These are phyloP conservation scores for Naganishia vaughanmartiniae DNA, from an alignment of 768 basidiomycete genomes.

Conservation along the genomic window DNA sequence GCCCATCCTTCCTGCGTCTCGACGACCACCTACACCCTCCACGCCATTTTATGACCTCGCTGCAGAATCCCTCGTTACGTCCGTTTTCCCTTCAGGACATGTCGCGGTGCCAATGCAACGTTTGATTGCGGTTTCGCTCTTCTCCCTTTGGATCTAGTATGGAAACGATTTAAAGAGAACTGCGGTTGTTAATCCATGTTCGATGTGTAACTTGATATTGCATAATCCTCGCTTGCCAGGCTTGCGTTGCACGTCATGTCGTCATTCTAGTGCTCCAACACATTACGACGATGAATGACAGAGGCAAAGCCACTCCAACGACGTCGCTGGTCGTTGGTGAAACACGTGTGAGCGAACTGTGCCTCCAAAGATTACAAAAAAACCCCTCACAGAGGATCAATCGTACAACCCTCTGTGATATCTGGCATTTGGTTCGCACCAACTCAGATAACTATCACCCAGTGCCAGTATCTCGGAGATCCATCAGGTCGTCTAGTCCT, in stretches of 20 bases:
- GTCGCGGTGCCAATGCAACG: background rate
- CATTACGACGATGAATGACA: too few relatives aligned
- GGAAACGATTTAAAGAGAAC: constrained; percentile 24
- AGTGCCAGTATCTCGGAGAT: too few relatives aligned
- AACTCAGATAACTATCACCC: too few relatives aligned
- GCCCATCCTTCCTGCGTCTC: background rate
- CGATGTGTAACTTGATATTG: constrained; percentile 20
- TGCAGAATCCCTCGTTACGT: background rate
- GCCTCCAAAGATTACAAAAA: too few relatives aligned
- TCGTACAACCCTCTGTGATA: too few relatives aligned
- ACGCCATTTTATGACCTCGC: constrained; percentile 15
- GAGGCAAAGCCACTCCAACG: too few relatives aligned
- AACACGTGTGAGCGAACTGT: too few relatives aligned
- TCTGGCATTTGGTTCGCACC: too few relatives aligned
- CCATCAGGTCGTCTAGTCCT: too few relatives aligned
- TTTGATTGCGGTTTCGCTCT: constrained; percentile 5
- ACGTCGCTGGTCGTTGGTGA: too few relatives aligned
- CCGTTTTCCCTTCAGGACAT: background rate
- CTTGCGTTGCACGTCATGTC: background rate
- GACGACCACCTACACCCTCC: constrained; percentile 11
- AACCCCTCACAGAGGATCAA: too few relatives aligned
- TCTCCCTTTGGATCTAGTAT: constrained; percentile 15
- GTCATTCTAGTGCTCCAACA: background rate
- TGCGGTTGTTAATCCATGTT: constrained; percentile 18
- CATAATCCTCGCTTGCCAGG: constrained; percentile 20